phyloP scores from a whole-genome alignment of 192 early-diverging fungal species.

The Gonapodya prolifera region DNA sequence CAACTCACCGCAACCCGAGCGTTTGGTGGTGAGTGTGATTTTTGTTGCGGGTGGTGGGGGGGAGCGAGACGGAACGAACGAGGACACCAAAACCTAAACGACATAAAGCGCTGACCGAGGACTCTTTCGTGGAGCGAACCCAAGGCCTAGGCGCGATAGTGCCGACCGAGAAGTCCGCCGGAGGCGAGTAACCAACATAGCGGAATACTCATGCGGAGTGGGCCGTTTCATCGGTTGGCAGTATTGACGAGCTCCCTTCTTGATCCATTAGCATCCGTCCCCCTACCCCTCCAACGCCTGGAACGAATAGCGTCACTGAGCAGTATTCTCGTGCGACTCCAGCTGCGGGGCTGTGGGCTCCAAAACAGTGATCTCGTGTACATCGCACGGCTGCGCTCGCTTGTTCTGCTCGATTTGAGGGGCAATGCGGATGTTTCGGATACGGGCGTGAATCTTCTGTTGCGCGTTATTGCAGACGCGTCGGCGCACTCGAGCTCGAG shows the following conservation, averaged over 20 bases:
- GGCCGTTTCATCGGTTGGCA: not conserved
- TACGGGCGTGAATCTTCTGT: not conserved
- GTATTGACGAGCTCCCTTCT: too few species aligned
- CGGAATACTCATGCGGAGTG: not conserved
- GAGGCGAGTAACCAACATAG: too few species aligned
- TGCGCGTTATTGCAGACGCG: not conserved
- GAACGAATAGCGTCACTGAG: not conserved
- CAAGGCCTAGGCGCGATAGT: too few species aligned
- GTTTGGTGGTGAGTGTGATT: too few species aligned
- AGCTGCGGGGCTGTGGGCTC: not conserved
- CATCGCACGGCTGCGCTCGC: not conserved
- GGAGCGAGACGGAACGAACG: too few species aligned
- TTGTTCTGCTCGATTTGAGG: not conserved
- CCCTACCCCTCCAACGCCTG: not conserved
- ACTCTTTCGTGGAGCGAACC: too few species aligned
- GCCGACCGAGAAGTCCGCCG: too few species aligned
- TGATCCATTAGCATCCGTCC: not conserved
- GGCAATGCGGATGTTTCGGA: not conserved
- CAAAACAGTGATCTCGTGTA: not conserved
- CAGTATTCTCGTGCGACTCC: not conserved
- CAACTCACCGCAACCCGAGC: not conserved
- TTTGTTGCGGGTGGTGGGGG: too few species aligned
- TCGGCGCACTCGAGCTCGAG: not conserved
- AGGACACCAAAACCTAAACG: too few species aligned
- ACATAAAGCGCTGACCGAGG: too few species aligned